phyloP scores from a whole-genome alignment of 768 basidiomycete species.

The Tylopilus sp. region DNA sequence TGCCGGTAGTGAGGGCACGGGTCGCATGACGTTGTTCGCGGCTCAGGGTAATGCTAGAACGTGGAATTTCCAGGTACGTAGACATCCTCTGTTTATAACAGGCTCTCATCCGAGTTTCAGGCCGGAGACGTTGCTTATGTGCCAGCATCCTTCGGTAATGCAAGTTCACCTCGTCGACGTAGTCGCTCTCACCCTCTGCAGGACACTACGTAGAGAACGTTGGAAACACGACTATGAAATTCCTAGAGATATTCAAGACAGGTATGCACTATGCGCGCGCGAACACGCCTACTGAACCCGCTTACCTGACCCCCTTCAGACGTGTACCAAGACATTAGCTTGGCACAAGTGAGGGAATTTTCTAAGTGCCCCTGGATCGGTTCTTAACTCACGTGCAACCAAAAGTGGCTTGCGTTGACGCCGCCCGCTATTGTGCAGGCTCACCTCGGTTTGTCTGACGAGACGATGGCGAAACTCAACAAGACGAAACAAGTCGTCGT shows the following conservation, averaged over 20 bases:
- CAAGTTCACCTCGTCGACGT: no score
- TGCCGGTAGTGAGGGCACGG: slow-evolving; percentile 44
- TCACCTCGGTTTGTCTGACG: slow-evolving; percentile 40
- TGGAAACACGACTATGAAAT: slow-evolving; percentile 46
- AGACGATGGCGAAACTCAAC: slow-evolving; percentile 33
- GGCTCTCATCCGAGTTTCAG: neutral
- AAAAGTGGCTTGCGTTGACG: slow-evolving; percentile 44
- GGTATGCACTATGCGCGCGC: no score
- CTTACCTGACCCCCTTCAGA: slow-evolving; percentile 10
- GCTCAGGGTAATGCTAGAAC: slow-evolving; percentile 50
- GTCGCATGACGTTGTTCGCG: slow-evolving; percentile 56
- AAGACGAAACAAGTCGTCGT: slow-evolving; percentile 41
- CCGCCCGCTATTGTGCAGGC: slow-evolving; percentile 46
- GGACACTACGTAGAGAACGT: slow-evolving; percentile 56
- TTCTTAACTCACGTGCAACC: neutral
- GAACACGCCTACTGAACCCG: no score
- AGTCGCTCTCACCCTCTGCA: slow-evolving; percentile 4
- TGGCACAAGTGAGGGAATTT: slow-evolving; percentile 40
- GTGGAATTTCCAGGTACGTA: slow-evolving; percentile 51
- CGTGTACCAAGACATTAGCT: slow-evolving; percentile 35
- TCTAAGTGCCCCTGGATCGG: neutral
- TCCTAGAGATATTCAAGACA: slow-evolving; percentile 47
- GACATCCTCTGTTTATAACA: neutral
- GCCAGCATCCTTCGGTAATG: slow-evolving; percentile 12
- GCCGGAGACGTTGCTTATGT: slow-evolving; percentile 24